Conservation (phyloP, 2,329 filamentous ascomycete genomes). For the Verticillium tricorpus region DNA sequence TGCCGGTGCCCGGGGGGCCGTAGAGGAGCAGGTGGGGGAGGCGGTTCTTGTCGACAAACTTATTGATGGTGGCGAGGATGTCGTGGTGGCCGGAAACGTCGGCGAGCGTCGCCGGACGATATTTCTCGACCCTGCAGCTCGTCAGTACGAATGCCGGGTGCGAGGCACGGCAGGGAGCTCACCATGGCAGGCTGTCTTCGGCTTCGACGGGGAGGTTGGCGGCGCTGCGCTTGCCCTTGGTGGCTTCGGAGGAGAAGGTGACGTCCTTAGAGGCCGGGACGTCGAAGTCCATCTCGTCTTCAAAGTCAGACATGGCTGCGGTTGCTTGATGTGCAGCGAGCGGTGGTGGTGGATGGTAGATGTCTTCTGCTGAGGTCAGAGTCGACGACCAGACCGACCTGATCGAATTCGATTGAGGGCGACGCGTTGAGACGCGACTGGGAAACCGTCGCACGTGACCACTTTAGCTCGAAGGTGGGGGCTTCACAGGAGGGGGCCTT, state of each 20-base stretch:
- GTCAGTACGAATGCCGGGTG: not conserved
- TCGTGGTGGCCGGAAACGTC: slow-evolving; percentile 97
- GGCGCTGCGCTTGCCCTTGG: slow-evolving; percentile 86
- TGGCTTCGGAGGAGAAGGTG: slow-evolving; percentile 69
- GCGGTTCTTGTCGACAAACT: slow-evolving; percentile 90
- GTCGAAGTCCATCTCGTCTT: slow-evolving; percentile 59
- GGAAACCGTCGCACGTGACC: too few species aligned
- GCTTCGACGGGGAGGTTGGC: slow-evolving; percentile 92
- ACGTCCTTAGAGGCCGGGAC: slow-evolving; percentile 44
- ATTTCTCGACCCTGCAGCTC: slow-evolving; percentile 81
- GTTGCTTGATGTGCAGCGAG: not conserved
- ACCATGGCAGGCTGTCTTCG: slow-evolving; percentile 93
- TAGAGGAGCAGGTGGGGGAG: slow-evolving; percentile 95
- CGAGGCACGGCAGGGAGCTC: slow-evolving; percentile 14
- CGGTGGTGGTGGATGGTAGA: not conserved
- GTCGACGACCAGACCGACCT: too few species aligned
- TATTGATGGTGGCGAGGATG: slow-evolving; percentile 95
- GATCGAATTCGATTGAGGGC: too few species aligned
- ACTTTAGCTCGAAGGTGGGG: too few species aligned
- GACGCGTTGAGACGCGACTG: too few species aligned
- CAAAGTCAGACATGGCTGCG: slow-evolving; percentile 52
- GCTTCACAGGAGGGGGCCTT: too few species aligned
- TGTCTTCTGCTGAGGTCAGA: too few species aligned
- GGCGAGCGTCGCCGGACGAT: slow-evolving; percentile 79
- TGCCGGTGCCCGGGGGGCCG: slow-evolving; percentile 92